phyloP scores from a whole-genome alignment of 768 basidiomycete genomes.

The Gloeophyllum trabeum region DNA sequence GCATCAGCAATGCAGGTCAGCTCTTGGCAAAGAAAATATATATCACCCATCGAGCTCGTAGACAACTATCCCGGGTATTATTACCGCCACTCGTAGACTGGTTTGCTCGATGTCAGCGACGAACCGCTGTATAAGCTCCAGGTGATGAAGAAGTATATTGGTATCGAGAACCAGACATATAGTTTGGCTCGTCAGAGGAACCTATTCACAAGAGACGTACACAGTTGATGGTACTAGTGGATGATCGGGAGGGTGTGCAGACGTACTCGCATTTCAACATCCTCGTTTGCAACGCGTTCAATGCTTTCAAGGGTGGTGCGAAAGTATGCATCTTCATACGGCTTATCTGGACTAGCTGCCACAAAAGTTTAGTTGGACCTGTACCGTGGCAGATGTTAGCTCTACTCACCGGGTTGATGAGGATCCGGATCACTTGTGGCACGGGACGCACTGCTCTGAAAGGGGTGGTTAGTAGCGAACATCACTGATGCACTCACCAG shows the following conservation, averaged over 20 bases:
- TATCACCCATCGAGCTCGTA: constrained; percentile 66
- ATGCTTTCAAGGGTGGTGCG: constrained; percentile 17
- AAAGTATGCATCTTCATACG: no score
- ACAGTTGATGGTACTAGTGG: no score
- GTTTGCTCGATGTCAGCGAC: constrained; percentile 45
- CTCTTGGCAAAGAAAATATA: constrained; percentile 2
- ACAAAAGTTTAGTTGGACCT: no score
- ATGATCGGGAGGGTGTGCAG: no score
- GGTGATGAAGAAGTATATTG: constrained; percentile 61
- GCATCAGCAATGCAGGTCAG: constrained; percentile 1
- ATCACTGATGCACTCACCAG: no score
- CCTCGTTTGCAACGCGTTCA: constrained; percentile 45
- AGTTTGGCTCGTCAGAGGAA: constrained; percentile 8
- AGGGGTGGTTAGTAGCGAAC: no score
- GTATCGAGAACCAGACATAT: constrained; percentile 63
- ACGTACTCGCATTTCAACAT: constrained; percentile 67
- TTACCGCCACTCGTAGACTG: constrained; percentile 39
- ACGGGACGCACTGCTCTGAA: no score
- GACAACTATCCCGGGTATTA: constrained; percentile 69
- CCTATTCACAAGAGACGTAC: not conserved
- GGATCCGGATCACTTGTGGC: no score
- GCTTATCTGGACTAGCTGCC: no score
- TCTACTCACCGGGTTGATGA: no score
- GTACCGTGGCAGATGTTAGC: no score
- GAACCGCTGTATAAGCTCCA: constrained; percentile 54